phyloP scores from a whole-genome alignment of 2,329 filamentous ascomycete genomes.

The Aspergillus ochraceus region DNA sequence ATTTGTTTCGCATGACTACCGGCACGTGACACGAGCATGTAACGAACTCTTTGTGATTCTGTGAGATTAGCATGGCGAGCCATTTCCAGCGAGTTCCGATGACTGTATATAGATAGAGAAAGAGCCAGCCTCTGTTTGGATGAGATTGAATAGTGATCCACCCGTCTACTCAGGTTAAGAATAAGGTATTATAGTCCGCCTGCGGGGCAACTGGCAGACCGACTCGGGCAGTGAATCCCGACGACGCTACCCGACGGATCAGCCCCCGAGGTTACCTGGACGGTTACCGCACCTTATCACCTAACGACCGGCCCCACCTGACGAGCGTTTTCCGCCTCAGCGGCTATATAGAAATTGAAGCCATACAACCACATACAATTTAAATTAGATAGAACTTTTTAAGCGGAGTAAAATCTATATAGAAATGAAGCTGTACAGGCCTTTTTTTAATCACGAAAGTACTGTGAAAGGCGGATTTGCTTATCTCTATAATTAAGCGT shows the following conservation, averaged over 20 bases:
- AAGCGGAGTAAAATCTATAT: no score
- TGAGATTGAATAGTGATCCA: background rate
- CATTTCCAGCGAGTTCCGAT: background rate
- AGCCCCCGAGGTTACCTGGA: conserved; percentile 24
- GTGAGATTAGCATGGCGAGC: conserved; percentile 1
- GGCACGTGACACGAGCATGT: conserved; percentile 10
- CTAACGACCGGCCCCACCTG: background rate
- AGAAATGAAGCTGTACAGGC: background rate
- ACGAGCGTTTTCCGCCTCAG: background rate
- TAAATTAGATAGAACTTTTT: background rate
- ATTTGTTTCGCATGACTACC: conserved; percentile 2
- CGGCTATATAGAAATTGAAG: background rate
- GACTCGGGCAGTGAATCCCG: conserved; percentile 21
- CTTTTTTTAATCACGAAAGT: background rate
- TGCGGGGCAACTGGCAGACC: conserved; percentile 1
- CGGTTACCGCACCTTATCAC: background rate
- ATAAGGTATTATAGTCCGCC: background rate
- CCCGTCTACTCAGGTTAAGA: background rate
- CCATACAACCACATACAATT: background rate
- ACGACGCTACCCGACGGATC: conserved; percentile 23
- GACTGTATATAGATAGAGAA: conserved; percentile 3
- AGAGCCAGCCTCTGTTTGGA: background rate
- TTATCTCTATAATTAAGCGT: background rate
- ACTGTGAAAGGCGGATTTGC: background rate
- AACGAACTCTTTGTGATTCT: conserved; percentile 6